Evolutionary conservation across 2,329 filamentous ascomycete genomes (phyloP).

Genomic region (Aspergillus persii): DNA sequence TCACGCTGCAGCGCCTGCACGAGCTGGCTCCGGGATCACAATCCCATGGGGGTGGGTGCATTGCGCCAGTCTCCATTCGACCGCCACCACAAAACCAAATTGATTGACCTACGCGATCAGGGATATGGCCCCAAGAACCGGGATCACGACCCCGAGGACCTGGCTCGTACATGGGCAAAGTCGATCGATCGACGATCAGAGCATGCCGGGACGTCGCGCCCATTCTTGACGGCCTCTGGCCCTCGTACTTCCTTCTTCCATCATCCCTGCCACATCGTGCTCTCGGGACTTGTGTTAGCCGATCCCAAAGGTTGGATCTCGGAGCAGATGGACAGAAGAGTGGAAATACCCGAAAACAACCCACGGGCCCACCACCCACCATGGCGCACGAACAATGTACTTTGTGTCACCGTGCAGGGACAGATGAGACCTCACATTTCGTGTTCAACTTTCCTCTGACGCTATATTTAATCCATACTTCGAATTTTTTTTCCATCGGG

Average conservation of each 20-base stretch:
- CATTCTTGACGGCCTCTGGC: neutral
- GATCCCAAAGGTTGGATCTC: neutral
- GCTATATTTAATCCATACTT: neutral
- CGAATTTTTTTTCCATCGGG: neutral
- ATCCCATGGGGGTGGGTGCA: neutral
- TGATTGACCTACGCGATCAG: neutral
- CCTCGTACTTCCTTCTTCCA: neutral
- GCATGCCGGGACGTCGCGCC: neutral
- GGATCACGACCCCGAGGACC: neutral
- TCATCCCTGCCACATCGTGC: neutral
- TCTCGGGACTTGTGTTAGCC: neutral
- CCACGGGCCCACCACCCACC: neutral
- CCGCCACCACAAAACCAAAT: neutral
- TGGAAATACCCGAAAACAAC: neutral
- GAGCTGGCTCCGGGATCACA: slow-evolving; percentile 2
- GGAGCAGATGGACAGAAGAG: neutral
- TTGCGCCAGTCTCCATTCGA: neutral
- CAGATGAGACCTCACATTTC: neutral
- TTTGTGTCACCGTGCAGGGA: neutral
- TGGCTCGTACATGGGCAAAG: neutral
- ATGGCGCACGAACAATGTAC: neutral
- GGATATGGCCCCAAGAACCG: neutral
- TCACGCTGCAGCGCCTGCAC: neutral
- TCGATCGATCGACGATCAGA: neutral
- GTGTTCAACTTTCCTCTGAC: neutral